Evolutionary conservation across 2,329 filamentous ascomycete species (phyloP).

Genomic region (Claviceps digitariae): DNA sequence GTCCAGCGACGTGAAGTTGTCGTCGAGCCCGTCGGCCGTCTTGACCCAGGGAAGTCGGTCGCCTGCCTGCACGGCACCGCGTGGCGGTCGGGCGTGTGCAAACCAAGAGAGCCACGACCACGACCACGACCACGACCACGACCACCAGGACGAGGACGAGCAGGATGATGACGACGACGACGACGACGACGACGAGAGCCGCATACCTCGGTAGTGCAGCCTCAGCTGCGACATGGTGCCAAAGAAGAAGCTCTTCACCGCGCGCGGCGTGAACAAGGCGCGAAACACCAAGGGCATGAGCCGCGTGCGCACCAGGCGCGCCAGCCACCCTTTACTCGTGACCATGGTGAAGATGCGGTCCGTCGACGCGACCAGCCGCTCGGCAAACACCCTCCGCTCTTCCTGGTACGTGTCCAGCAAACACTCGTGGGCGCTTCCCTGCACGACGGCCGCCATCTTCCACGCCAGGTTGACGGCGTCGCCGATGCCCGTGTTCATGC

Average conservation of each 20-base stretch:
- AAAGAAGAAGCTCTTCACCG: neutral
- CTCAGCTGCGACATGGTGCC: neutral
- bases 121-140: no score
- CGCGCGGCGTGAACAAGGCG: neutral
- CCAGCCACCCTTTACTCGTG: neutral
- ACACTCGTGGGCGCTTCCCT: slow-evolving; percentile 3
- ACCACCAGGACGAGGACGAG: neutral
- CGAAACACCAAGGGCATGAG: neutral
- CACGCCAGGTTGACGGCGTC: slow-evolving; percentile 42
- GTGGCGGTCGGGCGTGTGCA: no score
- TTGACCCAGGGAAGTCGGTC: slow-evolving; percentile 1
- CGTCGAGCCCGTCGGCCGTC: neutral
- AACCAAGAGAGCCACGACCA: no score
- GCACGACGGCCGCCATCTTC: slow-evolving; percentile 28
- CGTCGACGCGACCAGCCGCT: neutral
- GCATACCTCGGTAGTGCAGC: neutral
- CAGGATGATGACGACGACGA: no score
- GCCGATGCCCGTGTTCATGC: slow-evolving; percentile 44
- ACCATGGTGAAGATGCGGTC: slow-evolving; percentile 2
- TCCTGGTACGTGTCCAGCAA: slow-evolving; percentile 1
- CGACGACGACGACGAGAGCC: neutral
- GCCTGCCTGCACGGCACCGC: neutral
- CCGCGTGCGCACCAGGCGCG: neutral
- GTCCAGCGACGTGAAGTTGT: neutral
- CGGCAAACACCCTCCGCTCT: neutral